Percentiles rank a stretch among this genome's conserved stretches.
Conservation (phyloP, 345 rosid genomes). For the Acer negundo region DNA sequence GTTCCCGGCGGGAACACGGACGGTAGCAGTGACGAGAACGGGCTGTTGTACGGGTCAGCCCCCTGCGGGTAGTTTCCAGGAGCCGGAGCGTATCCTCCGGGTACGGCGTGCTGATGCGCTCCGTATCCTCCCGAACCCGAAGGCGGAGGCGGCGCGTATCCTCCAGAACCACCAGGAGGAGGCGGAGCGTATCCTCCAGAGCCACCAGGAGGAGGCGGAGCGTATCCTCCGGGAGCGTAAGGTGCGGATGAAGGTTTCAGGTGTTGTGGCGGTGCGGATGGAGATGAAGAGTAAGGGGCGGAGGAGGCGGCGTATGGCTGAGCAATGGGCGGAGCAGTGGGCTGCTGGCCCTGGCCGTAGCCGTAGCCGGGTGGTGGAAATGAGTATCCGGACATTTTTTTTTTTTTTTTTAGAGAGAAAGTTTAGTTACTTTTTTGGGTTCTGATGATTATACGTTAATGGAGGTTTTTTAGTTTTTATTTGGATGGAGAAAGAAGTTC, state of each 20-base stretch:
- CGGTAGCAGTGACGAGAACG: conserved; percentile 73
- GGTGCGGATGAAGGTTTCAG: conserved; percentile 12
- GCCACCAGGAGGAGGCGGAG: conserved; percentile 36
- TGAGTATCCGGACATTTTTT: conserved; percentile 52
- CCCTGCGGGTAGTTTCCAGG: conserved; percentile 41
- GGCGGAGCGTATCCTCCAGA: conserved; percentile 36
- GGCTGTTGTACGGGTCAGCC: conserved; percentile 46
- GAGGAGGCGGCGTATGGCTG: conserved; percentile 32
- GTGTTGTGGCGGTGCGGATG: conserved; percentile 32
- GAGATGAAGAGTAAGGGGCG: conserved; percentile 23
- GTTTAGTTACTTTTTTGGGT: not conserved
- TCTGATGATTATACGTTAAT: too few relatives aligned
- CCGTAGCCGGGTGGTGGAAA: conserved; percentile 59
- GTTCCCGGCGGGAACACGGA: conserved; percentile 88
- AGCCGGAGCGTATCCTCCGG: conserved; percentile 31
- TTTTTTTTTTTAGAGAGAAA: conserved; percentile 12
- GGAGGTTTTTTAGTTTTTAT: too few relatives aligned
- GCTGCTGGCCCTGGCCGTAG: conserved; percentile 25
- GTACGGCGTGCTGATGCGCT: conserved; percentile 41
- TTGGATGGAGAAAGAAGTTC: not conserved
- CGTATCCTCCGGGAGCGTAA: conserved; percentile 19
- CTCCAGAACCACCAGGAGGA: conserved; percentile 33
- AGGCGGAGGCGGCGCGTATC: conserved; percentile 35
- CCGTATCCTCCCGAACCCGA: conserved; percentile 25
- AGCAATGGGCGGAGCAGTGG: conserved; percentile 23